These are phyloP conservation scores for Chrysosporium keratinophilum DNA, from an alignment of 2,329 filamentous ascomycete species.

Conservation along the genomic window DNA sequence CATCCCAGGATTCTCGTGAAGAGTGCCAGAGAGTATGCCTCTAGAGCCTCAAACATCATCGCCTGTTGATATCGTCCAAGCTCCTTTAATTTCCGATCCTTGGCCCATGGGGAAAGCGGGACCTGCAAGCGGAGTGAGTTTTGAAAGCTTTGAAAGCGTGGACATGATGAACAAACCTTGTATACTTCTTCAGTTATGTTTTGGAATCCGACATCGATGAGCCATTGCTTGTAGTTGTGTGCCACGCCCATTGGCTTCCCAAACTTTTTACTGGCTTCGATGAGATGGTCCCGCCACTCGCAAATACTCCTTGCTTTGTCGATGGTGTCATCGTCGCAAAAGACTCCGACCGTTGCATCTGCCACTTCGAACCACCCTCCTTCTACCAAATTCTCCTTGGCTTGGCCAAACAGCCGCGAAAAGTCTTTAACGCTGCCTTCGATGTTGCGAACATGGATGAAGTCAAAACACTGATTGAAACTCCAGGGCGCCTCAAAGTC, in stretches of 20 bases:
- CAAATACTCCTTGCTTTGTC: slow-evolving; percentile 10
- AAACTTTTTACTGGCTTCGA: slow-evolving; percentile 13
- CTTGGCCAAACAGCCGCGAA: slow-evolving; percentile 24
- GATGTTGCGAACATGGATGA: slow-evolving; percentile 23
- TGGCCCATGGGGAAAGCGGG: slow-evolving; percentile 22
- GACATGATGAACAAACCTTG: slow-evolving; percentile 15
- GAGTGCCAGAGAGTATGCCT: slow-evolving; percentile 17
- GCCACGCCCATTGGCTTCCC: slow-evolving; percentile 17
- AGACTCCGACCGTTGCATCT: slow-evolving; percentile 19
- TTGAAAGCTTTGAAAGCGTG: neutral
- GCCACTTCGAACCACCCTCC: slow-evolving; percentile 32
- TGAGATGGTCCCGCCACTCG: slow-evolving; percentile 7
- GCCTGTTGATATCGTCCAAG: slow-evolving; percentile 18
- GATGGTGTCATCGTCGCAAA: slow-evolving; percentile 11
- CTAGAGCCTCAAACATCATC: slow-evolving; percentile 18
- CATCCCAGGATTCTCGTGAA: slow-evolving; percentile 19
- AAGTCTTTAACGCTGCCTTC: slow-evolving; percentile 22
- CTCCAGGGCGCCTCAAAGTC: slow-evolving; percentile 24
- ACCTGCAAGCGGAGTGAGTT: slow-evolving; percentile 9
- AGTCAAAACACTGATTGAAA: slow-evolving; percentile 21
- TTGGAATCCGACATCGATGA: slow-evolving; percentile 21
- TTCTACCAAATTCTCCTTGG: slow-evolving; percentile 17
- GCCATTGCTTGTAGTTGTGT: slow-evolving; percentile 13
- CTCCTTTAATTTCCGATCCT: slow-evolving; percentile 21
- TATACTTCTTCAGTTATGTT: slow-evolving; percentile 20